Base-by-base conservation (phyloP, 2,329 filamentous ascomycete species). In the Phaeoacremonium minimum region DNA sequence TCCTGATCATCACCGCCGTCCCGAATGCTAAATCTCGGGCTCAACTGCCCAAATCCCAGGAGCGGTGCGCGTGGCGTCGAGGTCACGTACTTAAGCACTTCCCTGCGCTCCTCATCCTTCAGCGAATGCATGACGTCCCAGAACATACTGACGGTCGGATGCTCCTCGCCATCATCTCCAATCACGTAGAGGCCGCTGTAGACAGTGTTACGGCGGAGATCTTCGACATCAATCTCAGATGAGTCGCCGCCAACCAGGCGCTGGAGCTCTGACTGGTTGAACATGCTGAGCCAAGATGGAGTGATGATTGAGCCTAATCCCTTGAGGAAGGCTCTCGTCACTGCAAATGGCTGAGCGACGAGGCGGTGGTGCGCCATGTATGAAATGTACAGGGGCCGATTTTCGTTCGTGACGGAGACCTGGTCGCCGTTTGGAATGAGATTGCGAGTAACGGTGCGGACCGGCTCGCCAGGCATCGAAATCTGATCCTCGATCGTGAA, bases 271-370 rank as follows among this genome's bases (percentile, higher is more conserved):
- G 80, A 80, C 58, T 96, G 91, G 60, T 98, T 98, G 70, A 98
- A 98, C 93, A 98, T 97, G 51, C 85, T 89, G 5, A 98, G 75
- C 93, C 93, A 98, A 4, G 80, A 79, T 0, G 91, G 90, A 40
- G 90, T 84, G 46, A 98, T 93, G 54, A 98, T 95, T 46, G 83
- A 74, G 15, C 85, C 80, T 2, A 98, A 77, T 0, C 93, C 93
- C 38, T 80, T 80, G 7, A 98, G 74, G 58, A 98, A 98, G 2
- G 89, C 88, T 15, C 80, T 75, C 1, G 90, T 96, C 54, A 96
- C 89, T n/a, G 72, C 65, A 33, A 76, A 75, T 2, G 87, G 86
- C 54, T 97, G 93, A 2, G 77, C 72, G 37, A 89, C 81, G 0
- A 98, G 78, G 9, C 90, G 84, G 57, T 97, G 90, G 9, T 86